phyloP scores from a whole-genome alignment of 2,329 filamentous ascomycete genomes.

The Volutella citrinella region DNA sequence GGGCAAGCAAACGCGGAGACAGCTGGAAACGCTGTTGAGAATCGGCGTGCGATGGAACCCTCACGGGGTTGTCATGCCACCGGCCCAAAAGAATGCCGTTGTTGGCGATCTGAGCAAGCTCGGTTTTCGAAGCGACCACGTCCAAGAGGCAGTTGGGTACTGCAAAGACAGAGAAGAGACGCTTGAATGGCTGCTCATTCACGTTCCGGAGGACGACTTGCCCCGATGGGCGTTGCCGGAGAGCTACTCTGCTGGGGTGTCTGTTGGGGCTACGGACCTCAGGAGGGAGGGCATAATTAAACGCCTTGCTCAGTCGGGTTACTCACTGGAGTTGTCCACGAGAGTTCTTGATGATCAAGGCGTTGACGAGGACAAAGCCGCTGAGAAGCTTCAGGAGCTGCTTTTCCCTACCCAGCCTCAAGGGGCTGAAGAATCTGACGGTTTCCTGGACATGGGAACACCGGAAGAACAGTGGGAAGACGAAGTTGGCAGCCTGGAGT shows the following conservation, averaged over 20 bases:
- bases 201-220: slow-evolving; percentile 96
- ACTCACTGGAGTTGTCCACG: slow-evolving; percentile 79
- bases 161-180: slow-evolving; percentile 92
- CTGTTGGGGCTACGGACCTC: slow-evolving; percentile 77
- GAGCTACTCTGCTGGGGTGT: slow-evolving; percentile 86
- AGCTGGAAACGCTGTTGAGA: slow-evolving; percentile 77
- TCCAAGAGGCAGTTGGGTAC: slow-evolving; percentile 80
- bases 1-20: slow-evolving; percentile 73
- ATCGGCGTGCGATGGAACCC: slow-evolving; percentile 85
- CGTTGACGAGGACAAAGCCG: slow-evolving; percentile 73
- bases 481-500: slow-evolving; percentile 78
- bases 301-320: slow-evolving; percentile 77
- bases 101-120: slow-evolving; percentile 72
- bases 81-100: slow-evolving; percentile 54
- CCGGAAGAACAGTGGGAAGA: slow-evolving; percentile 74
- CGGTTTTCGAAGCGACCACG: slow-evolving; percentile 85
- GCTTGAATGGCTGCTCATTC: slow-evolving; percentile 92
- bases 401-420: slow-evolving; percentile 24
- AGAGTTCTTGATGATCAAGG: slow-evolving; percentile 68
- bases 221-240: slow-evolving; percentile 89
- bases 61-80: slow-evolving; percentile 64
- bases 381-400: slow-evolving; percentile 70
- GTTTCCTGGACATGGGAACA: slow-evolving; percentile 46
- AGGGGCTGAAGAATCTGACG: slow-evolving; percentile 27
- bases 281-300: slow-evolving; percentile 80